Conservation (phyloP, 2,329 filamentous ascomycete species). For the Diaporthe australafricana region DNA sequence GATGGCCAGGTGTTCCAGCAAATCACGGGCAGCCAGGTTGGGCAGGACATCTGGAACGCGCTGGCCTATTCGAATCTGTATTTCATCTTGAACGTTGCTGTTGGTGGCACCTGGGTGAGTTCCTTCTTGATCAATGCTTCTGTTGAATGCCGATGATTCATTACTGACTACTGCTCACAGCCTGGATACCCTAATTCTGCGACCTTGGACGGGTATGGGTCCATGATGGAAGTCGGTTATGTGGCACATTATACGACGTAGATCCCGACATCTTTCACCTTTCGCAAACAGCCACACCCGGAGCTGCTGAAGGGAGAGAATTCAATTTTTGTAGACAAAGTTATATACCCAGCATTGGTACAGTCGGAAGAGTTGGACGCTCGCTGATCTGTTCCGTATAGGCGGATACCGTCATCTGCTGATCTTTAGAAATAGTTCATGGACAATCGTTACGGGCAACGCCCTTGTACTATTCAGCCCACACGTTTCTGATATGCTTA, state of each 20-base stretch:
- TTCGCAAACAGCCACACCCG: not conserved
- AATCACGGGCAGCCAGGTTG: conserved; percentile 55
- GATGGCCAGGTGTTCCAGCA: conserved; percentile 58
- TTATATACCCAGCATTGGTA: not conserved
- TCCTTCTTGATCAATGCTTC: not conserved
- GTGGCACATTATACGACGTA: conserved; percentile 41
- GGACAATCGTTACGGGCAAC: not conserved
- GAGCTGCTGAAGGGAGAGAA: not conserved
- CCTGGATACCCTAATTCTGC: conserved; percentile 44
- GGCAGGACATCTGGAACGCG: conserved; percentile 56
- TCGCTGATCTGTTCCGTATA: not conserved
- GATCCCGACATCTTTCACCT: not conserved
- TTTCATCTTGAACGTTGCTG: conserved; percentile 46
- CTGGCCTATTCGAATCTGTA: conserved; percentile 43
- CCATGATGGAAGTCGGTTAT: conserved; percentile 47
- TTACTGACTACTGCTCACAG: conserved; percentile 33
- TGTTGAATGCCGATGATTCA: not conserved
- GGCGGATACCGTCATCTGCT: not conserved
- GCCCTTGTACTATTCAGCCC: too few species aligned
- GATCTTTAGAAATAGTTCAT: not conserved
- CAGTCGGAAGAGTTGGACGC: not conserved
- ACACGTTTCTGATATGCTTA: too few species aligned
- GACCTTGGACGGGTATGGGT: conserved; percentile 44
- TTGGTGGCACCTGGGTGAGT: conserved; percentile 48
- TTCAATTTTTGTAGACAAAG: not conserved